A percentile compares a stretch with the other conserved stretches of the same genome.
Conservation (phyloP, 495 filamentous ascomycete genomes). For the Articulospora tetracladia region DNA sequence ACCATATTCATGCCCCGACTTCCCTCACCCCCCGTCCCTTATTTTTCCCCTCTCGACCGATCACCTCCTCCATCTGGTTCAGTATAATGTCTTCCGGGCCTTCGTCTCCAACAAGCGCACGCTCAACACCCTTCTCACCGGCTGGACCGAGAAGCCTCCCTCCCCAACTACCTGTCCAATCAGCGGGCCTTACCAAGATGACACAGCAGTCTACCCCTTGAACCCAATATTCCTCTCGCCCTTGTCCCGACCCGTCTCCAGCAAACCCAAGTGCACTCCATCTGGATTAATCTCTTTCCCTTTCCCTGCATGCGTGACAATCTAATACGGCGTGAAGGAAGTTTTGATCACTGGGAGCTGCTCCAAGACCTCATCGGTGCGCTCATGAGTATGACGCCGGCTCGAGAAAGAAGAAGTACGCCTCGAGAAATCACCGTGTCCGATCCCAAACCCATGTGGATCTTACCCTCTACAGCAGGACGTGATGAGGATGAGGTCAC, state of each 20-base stretch:
- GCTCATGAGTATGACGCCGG: not conserved
- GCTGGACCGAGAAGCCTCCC: not conserved
- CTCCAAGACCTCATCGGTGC: constrained; percentile 18
- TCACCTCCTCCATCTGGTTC: constrained; percentile 19
- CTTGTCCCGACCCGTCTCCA: constrained; percentile 23
- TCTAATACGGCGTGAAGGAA: constrained; percentile 22
- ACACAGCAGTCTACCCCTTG: constrained; percentile 1
- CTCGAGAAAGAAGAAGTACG: not conserved
- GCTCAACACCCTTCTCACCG: not conserved
- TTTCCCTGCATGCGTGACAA: constrained; percentile 32
- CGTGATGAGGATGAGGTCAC: constrained; percentile 12
- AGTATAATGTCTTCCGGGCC: constrained; percentile 15
- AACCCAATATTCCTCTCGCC: constrained; percentile 11
- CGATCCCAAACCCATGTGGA: not conserved
- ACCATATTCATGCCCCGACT: not conserved
- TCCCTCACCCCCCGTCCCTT: not conserved
- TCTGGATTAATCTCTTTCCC: constrained; percentile 32
- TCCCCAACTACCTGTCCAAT: not conserved
- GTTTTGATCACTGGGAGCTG: constrained; percentile 18
- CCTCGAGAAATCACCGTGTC: not conserved
- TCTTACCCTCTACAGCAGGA: not conserved
- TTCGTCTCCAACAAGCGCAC: constrained; percentile 15
- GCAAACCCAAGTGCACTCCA: constrained; percentile 14
- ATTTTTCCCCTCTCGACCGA: constrained; percentile 11
- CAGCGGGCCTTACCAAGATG: not conserved